Percentiles rank a stretch among this genome's conserved stretches.
Conservation (phyloP, 202 grass and related monocot species). For the Panicum virgatum region DNA sequence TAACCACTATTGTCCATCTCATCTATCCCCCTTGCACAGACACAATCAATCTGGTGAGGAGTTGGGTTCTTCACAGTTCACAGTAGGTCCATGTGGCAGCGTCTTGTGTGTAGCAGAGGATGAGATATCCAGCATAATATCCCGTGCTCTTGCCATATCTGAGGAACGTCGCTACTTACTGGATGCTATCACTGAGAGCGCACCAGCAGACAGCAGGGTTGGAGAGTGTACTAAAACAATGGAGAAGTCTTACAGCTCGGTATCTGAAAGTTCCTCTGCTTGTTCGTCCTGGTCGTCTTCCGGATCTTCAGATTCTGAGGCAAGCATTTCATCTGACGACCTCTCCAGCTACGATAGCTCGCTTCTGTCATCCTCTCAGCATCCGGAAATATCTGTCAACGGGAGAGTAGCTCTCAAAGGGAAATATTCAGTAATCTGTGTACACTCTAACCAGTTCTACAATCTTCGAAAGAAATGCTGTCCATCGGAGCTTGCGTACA, state of each 20-base stretch:
- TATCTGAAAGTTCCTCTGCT: constrained; percentile 44
- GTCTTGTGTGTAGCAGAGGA: constrained; percentile 64
- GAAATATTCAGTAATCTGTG: constrained; percentile 63
- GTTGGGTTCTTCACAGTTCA: constrained; percentile 37
- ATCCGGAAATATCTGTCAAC: constrained; percentile 64
- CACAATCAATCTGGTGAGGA: constrained; percentile 43
- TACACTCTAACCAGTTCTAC: constrained; percentile 72
- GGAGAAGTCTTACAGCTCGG: constrained; percentile 51
- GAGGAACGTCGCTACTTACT: constrained; percentile 44
- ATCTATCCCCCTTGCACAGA: constrained; percentile 45
- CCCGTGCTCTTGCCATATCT: constrained; percentile 63
- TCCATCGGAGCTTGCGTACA: constrained; percentile 71
- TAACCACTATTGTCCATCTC: constrained; percentile 49
- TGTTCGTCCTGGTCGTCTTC: constrained; percentile 51
- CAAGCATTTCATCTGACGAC: constrained; percentile 44
- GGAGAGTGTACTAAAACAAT: constrained; percentile 15
- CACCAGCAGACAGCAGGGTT: constrained; percentile 37
- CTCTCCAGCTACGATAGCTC: constrained; percentile 50
- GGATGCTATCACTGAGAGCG: constrained; percentile 39
- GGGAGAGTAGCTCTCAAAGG: constrained; percentile 51
- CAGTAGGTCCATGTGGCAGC: constrained; percentile 61
- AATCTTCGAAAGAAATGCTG: constrained; percentile 78
- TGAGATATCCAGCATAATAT: constrained; percentile 93
- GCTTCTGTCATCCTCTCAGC: constrained; percentile 41
- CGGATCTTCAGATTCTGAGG: constrained; percentile 52